Percentiles rank a stretch among this genome's conserved stretches.
phyloP scores from a whole-genome alignment of 768 basidiomycete species.

The Mycena vulgaris region DNA sequence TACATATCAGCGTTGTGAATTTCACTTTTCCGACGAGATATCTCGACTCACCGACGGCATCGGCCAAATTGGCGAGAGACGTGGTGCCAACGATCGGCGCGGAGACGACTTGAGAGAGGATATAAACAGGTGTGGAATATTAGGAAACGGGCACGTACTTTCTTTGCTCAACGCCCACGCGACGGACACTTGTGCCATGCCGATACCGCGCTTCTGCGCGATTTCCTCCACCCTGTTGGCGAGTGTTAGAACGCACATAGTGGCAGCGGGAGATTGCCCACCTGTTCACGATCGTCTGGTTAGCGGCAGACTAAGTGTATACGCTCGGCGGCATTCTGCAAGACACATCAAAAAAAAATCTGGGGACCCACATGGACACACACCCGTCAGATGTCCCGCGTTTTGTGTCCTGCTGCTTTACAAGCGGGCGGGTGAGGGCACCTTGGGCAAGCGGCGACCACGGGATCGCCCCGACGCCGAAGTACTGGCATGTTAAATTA shows the following conservation, averaged over 20 bases:
- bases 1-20: neutral
- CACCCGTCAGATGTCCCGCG: constrained; percentile 56
- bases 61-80: constrained; percentile 64
- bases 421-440: constrained; percentile 58
- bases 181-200: constrained; percentile 72
- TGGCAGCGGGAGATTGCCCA: neutral
- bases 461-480: constrained; percentile 70
- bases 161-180: constrained; percentile 66
- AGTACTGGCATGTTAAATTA: constrained; percentile 49
- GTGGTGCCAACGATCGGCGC: constrained; percentile 74
- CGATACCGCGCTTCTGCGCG: constrained; percentile 64
- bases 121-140: too few relatives aligned
- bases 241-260: neutral
- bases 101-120: constrained; percentile 48
- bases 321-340: neutral
- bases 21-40: neutral
- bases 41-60: constrained; percentile 59
- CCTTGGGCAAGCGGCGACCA: constrained; percentile 74
- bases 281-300: constrained; percentile 25
- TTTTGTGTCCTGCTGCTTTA: constrained; percentile 48
- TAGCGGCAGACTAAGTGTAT: constrained; percentile 34
- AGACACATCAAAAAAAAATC: too few relatives aligned
- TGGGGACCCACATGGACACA: neutral
- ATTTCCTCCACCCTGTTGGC: constrained; percentile 65
- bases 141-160: constrained; percentile 49